Evolutionary conservation across 2,329 filamentous ascomycete genomes (phyloP), one percentile per base, ranked within the genome.

Genomic region (Talaromyces sp.): DNA sequence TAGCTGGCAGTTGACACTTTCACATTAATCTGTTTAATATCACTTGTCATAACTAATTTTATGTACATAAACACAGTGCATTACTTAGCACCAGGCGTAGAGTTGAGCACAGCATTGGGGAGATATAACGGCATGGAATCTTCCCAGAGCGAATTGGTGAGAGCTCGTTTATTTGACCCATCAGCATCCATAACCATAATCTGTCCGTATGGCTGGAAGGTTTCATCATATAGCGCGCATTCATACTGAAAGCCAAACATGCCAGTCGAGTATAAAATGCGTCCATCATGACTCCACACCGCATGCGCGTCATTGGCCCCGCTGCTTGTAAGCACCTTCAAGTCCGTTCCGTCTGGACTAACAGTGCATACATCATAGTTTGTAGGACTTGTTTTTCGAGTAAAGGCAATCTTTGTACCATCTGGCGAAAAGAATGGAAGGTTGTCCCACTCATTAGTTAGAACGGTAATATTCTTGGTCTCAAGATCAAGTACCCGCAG

Each of bases 151-250:
- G 65, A 67, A 56, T 73, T 65, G 1, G 69, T 71, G 19, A 72
- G 49, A 4, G 69, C 27, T 19, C 53, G 55, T 61, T 70, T 72
- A 54, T 73, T 71, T 4, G 65, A 67, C 0, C 78, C 78, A 67
- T 79, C 75, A 6, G 68, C 67, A 60, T 80, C 67, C 77, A 79
- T 79, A n/a, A 75, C 60, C 55, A 77, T 69, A 51, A 80, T 76
- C 69, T 79, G 76, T 0, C 77, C 77, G 51, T 78, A 79, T 0
- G 76, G 78, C 66, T 80, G 75, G 64, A 79, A 80, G 0, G 77
- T 78, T 38, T 77, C 62, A 56, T 80, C 77, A 56, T 75, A 80
- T 1, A 74, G 64, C 0, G 73, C 69, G 11, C 71, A 69, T 68
- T 80, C 78, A 49, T 76, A 73, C 38, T 75, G 69, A 67, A 79